Evolutionary conservation across 805 yeast species (phyloP).

Genomic region (Candida nemodendra): DNA sequence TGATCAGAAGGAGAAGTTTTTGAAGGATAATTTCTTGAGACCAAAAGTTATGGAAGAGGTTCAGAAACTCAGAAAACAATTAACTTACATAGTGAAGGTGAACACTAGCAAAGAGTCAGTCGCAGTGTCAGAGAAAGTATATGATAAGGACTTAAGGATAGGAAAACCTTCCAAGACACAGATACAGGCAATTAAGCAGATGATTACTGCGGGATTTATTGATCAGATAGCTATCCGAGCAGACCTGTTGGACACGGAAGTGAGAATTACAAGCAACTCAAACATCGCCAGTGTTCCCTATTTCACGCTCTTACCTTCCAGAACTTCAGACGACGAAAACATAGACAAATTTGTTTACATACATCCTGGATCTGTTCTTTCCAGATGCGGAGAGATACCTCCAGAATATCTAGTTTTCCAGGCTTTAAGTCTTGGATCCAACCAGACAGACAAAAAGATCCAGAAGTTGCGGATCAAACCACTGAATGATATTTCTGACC

Average conservation of each 20-base stretch:
- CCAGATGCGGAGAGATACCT: conserved; percentile 62
- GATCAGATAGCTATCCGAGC: conserved; percentile 89
- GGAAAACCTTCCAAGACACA: conserved; percentile 69
- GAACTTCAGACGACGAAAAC: conserved; percentile 33
- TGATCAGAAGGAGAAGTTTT: conserved; percentile 45
- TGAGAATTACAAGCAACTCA: conserved; percentile 55
- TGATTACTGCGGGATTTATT: conserved; percentile 87
- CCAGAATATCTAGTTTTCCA: conserved; percentile 78
- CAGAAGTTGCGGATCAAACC: conserved; percentile 65
- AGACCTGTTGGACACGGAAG: conserved; percentile 66
- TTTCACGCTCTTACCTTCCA: conserved; percentile 49
- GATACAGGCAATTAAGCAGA: conserved; percentile 79
- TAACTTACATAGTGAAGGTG: conserved; percentile 68
- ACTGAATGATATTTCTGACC: conserved; percentile 70
- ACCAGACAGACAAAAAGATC: conserved; percentile 40
- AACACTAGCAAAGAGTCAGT: conserved; percentile 60
- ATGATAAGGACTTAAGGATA: conserved; percentile 47
- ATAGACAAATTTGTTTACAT: conserved; percentile 64
- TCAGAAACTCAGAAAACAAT: conserved; percentile 72
- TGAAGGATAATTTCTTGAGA: conserved; percentile 64
- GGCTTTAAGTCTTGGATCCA: conserved; percentile 56
- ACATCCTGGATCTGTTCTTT: conserved; percentile 73
- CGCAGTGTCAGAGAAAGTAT: conserved; percentile 43
- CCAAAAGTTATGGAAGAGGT: conserved; percentile 85
- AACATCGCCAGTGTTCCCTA: conserved; percentile 64